These are phyloP conservation scores for Orbilia blumenaviensis DNA, from an alignment of 2,329 filamentous ascomycete genomes.

Conservation along the genomic window DNA sequence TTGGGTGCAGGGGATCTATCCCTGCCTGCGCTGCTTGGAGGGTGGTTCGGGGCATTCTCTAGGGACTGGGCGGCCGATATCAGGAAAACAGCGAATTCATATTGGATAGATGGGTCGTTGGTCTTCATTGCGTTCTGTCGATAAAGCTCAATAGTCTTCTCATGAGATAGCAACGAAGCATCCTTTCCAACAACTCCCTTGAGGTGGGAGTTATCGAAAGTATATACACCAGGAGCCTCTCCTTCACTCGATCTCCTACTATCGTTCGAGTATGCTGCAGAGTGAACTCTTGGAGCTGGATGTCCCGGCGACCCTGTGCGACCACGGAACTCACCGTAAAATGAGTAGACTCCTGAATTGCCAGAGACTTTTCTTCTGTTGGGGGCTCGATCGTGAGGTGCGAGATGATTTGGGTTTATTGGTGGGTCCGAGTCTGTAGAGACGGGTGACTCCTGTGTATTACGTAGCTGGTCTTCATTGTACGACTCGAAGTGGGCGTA, in stretches of 20 bases:
- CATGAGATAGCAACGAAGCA: slow-evolving; percentile 86
- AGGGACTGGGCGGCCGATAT: slow-evolving; percentile 78
- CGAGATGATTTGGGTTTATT: slow-evolving; percentile 53
- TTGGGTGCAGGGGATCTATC: slow-evolving; percentile 58
- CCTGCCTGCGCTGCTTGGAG: slow-evolving; percentile 37
- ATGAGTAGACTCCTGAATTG: slow-evolving; percentile 47
- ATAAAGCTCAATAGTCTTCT: slow-evolving; percentile 98
- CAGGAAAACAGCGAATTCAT: slow-evolving; percentile 95
- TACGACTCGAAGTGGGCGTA: slow-evolving; percentile 48
- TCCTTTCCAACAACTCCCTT: slow-evolving; percentile 83
- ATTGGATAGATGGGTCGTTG: slow-evolving; percentile 86
- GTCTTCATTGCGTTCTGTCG: slow-evolving; percentile 97
- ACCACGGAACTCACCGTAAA: slow-evolving; percentile 51
- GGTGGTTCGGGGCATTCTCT: slow-evolving; percentile 34
- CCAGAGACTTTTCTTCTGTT: slow-evolving; percentile 40
- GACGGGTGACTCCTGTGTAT: slow-evolving; percentile 64
- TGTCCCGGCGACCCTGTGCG: slow-evolving; percentile 46
- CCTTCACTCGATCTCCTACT: slow-evolving; percentile 69
- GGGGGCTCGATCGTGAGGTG: slow-evolving; percentile 45
- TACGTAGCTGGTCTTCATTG: slow-evolving; percentile 51
- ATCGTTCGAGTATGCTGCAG: slow-evolving; percentile 56
- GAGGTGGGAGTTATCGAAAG: slow-evolving; percentile 82
- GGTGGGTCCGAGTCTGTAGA: slow-evolving; percentile 67
- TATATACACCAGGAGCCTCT: slow-evolving; percentile 68
- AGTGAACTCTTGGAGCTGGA: slow-evolving; percentile 54